Base-by-base conservation (phyloP, 2,329 filamentous ascomycete genomes). In the Neonectria hederae region DNA sequence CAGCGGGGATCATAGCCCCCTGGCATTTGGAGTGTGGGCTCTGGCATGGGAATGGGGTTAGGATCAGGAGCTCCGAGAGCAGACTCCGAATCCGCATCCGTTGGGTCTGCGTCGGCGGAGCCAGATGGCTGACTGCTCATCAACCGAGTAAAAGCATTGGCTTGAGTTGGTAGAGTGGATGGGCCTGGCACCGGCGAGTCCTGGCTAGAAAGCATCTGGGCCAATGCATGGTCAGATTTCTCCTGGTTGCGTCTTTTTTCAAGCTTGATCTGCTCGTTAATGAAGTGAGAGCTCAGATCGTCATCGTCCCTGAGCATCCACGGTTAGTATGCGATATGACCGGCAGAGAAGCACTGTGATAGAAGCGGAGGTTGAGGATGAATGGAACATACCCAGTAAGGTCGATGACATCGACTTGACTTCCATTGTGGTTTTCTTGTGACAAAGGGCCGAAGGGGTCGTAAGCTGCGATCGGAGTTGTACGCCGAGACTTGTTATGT, bases 351-450 rank as follows among this genome's bases (percentile, higher is more conserved):
- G 14, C 14, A 22, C n/a, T 21, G 19, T 32, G 28, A 14, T 21
- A 24, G 26, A 19, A 52, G 38, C 17, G 5, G n/a, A 17, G 32
- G 8, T 5, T 7, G 13, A 45, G 19, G 19, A 10, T 48, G 4
- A 24, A 21, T 11, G 5, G 38, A 61, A 65, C 75, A 63, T 76
- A 80, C 77, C 79, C 80, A 66, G 80, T 83, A 70, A 83, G 77
- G 69, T 83, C 81, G 59, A 83, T 81, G 38, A 81, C 58, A 21
- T 77, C 74, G 46, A 73, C 35, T 21, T 57, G 40, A n/a, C 56
- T 65, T 65, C 26, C 57, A 57, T 42, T 63, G 28, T 54, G 53
- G 54, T 45, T 28, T 9, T 35, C 48, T 14, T 35, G 28, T 40
- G 54, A 53, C 7, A 62, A 63, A 35, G 28, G 28, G 4, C 28